Conservation (phyloP, 2,329 filamentous ascomycete genomes). For the Escovopsis weberi region DNA sequence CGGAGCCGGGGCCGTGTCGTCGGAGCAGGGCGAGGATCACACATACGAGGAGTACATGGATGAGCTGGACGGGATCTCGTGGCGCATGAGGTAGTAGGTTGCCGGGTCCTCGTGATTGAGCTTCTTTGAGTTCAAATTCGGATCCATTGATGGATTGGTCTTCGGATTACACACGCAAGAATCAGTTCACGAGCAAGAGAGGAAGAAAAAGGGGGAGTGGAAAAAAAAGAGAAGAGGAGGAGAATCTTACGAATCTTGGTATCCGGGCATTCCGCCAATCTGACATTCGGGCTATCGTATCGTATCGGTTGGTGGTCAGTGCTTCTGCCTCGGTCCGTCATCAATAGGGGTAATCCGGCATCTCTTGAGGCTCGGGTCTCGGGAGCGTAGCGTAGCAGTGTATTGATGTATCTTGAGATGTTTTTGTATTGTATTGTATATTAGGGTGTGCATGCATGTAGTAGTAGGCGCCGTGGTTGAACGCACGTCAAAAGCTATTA, state of each 20-base stretch:
- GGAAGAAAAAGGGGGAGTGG: neutral
- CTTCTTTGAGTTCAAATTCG: too few species aligned
- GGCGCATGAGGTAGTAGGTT: constrained; percentile 11
- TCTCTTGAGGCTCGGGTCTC: too few species aligned
- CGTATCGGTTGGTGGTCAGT: too few species aligned
- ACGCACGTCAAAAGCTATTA: constrained; percentile 2
- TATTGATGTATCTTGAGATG: too few species aligned
- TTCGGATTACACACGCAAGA: neutral
- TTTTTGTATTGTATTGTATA: constrained; percentile 5
- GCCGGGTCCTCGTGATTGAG: neutral
- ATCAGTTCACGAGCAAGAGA: neutral
- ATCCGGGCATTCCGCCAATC: too few species aligned
- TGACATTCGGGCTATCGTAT: neutral
- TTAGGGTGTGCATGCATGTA: neutral
- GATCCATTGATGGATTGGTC: neutral
- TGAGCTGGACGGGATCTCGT: constrained; percentile 40
- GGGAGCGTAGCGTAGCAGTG: too few species aligned
- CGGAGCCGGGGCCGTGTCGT: constrained; percentile 11
- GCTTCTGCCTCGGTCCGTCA: too few species aligned
- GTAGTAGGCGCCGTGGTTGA: constrained; percentile 1
- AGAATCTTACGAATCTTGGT: neutral
- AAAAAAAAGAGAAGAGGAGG: neutral
- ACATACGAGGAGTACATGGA: constrained; percentile 41
- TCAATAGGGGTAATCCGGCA: too few species aligned
- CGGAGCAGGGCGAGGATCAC: constrained; percentile 21